Conservation (phyloP, 1,139 yeast species). For the Kurtzmaniella quercitrusa region DNA sequence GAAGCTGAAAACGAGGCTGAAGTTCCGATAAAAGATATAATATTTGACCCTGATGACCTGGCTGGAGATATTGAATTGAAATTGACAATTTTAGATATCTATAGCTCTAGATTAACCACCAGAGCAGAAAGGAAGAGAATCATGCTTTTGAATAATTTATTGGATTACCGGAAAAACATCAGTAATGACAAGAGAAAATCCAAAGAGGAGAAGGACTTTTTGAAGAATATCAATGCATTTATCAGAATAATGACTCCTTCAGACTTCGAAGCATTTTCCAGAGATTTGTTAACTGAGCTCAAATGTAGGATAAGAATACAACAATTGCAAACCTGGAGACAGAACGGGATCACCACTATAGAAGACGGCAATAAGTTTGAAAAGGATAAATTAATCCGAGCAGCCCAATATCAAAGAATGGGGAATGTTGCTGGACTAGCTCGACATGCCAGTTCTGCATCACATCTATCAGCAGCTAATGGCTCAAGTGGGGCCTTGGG, state of each 20-base stretch:
- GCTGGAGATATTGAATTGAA: slow-evolving; percentile 86
- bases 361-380: slow-evolving; percentile 87
- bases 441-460: slow-evolving; percentile 14
- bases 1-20: slow-evolving; percentile 98
- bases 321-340: slow-evolving; percentile 90
- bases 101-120: slow-evolving; percentile 81
- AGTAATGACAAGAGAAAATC: slow-evolving; percentile 74
- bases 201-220: slow-evolving; percentile 84
- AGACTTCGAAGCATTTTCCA: slow-evolving; percentile 70
- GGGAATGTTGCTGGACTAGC: slow-evolving; percentile 41
- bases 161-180: slow-evolving; percentile 81
- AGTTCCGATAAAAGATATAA: slow-evolving; percentile 87
- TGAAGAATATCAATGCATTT: slow-evolving; percentile 71
- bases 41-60: slow-evolving; percentile 89
- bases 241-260: slow-evolving; percentile 75
- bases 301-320: slow-evolving; percentile 77
- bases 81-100: slow-evolving; percentile 80
- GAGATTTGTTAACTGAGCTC: slow-evolving; percentile 72
- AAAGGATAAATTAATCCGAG: slow-evolving; percentile 70
- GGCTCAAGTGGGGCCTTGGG: slow-evolving; percentile 7
- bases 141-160: slow-evolving; percentile 66
- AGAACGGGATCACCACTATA: slow-evolving; percentile 77
- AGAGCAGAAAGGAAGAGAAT: slow-evolving; percentile 91
- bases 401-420: slow-evolving; percentile 57
- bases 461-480: background rate